Percentiles rank a stretch among this genome's conserved stretches.
These are phyloP conservation scores for Ramaria sp. DNA, from an alignment of 768 basidiomycete species.

Conservation along the genomic window DNA sequence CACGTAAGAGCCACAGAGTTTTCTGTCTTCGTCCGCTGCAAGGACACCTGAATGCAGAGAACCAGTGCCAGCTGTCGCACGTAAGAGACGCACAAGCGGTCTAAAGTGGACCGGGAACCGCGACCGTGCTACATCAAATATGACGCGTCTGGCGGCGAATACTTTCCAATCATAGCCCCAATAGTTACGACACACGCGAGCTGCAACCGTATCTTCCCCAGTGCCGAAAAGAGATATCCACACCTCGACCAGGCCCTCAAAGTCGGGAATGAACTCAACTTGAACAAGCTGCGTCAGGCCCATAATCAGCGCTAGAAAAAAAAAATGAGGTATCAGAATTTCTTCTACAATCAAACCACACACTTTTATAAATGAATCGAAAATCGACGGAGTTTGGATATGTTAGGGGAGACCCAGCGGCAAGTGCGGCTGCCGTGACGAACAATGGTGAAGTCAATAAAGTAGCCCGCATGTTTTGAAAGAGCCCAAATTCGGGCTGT, in stretches of 20 bases:
- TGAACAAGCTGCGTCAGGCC: constrained; percentile 63
- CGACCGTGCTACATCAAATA: constrained; percentile 72
- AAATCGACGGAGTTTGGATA: constrained; percentile 72
- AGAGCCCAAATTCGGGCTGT: constrained; percentile 47
- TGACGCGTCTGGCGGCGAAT: constrained; percentile 57
- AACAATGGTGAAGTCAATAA: constrained; percentile 66
- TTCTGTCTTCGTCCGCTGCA: constrained; percentile 35
- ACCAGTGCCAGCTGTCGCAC: constrained; percentile 66
- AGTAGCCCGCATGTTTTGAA: constrained; percentile 43
- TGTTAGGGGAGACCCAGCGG: constrained; percentile 51
- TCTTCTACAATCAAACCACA: constrained; percentile 14
- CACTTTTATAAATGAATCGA: constrained; percentile 79
- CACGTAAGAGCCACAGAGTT: constrained; percentile 55
- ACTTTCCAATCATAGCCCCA: constrained; percentile 72
- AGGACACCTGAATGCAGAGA: constrained; percentile 40
- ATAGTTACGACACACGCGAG: constrained; percentile 61
- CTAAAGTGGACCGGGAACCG: constrained; percentile 75
- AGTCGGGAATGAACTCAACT: constrained; percentile 68
- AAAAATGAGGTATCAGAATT: constrained; percentile 7
- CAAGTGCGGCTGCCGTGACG: constrained; percentile 63
- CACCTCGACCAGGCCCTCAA: constrained; percentile 57
- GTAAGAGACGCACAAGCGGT: constrained; percentile 59
- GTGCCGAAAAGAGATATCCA: constrained; percentile 76
- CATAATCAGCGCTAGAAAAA: constrained; percentile 55
- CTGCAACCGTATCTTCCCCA: constrained; percentile 56